These are phyloP conservation scores for Conidiobolus incongruus DNA, from an alignment of 371 early-diverging fungal species.

Conservation along the genomic window DNA sequence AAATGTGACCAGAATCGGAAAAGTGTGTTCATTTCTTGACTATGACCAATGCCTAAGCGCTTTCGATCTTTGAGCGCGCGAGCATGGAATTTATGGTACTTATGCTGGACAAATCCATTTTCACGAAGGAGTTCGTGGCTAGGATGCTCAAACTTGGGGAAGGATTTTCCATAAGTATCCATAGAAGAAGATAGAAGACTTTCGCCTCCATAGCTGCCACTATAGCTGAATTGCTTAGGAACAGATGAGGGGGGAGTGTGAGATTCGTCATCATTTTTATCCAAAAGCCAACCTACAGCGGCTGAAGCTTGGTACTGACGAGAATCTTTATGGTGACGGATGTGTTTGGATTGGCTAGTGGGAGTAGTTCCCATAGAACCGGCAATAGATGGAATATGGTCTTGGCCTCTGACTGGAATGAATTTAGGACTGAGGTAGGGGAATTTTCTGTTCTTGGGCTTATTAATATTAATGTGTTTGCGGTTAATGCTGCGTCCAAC, in stretches of 20 bases:
- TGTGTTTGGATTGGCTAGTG: slow-evolving; percentile 7
- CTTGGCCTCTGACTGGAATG: slow-evolving; percentile 4
- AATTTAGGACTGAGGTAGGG: slow-evolving; percentile 5
- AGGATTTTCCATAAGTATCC: slow-evolving; percentile 51
- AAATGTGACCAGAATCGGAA: slow-evolving; percentile 97
- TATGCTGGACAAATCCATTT: slow-evolving; percentile 89
- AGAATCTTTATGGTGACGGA: slow-evolving; percentile 18
- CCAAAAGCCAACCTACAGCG: slow-evolving; percentile 77
- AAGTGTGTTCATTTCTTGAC: slow-evolving; percentile 94
- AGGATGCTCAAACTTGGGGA: slow-evolving; percentile 78
- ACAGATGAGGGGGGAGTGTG: slow-evolving; percentile 2
- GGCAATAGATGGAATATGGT: slow-evolving; percentile 34
- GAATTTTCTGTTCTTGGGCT: slow-evolving; percentile 15
- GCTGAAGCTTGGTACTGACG: slow-evolving; percentile 47
- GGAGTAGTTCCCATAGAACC: slow-evolving; percentile 14
- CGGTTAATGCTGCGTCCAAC: not conserved
- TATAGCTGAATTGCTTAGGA: not conserved
- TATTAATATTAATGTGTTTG: not conserved
- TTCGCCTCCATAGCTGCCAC: slow-evolving; percentile 5
- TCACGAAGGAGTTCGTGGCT: slow-evolving; percentile 80
- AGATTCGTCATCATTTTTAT: slow-evolving; percentile 9
- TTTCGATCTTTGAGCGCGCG: slow-evolving; percentile 88
- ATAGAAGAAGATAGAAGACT: slow-evolving; percentile 18
- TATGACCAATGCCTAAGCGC: slow-evolving; percentile 68
- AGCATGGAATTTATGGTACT: slow-evolving; percentile 82